phyloP scores from a whole-genome alignment of 1,284 basidiomycete species.

The Austroboletus rostrupii region DNA sequence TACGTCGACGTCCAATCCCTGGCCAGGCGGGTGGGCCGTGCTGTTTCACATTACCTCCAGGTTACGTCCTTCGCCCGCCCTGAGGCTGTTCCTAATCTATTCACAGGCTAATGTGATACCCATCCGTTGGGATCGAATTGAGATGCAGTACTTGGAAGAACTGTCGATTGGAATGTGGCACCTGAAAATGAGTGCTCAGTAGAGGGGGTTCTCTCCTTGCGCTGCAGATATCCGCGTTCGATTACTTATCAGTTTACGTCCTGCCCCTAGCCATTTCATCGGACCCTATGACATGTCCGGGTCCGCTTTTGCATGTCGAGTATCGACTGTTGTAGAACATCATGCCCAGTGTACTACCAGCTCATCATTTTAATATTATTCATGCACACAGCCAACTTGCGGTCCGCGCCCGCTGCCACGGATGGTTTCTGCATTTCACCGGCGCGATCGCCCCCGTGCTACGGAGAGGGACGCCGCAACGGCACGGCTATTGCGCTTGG shows the following conservation, averaged over 20 bases:
- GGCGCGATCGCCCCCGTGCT: too few species aligned
- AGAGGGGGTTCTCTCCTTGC: conserved; percentile 16
- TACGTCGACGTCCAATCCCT: conserved; percentile 63
- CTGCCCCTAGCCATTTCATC: conserved; percentile 5
- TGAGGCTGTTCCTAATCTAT: conserved; percentile 12
- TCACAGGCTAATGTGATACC: conserved; percentile 59
- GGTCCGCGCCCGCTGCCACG: not conserved
- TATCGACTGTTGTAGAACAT: conserved; percentile 19
- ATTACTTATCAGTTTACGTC: conserved; percentile 8
- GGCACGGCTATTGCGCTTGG: too few species aligned
- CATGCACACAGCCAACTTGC: conserved; percentile 8
- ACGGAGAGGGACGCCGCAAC: too few species aligned
- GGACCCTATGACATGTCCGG: conserved; percentile 13
- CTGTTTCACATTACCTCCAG: conserved; percentile 72
- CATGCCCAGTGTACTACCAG: conserved; percentile 22
- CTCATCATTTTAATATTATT: conserved; percentile 19
- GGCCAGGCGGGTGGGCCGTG: conserved; percentile 62
- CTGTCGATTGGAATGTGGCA: conserved; percentile 66
- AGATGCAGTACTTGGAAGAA: conserved; percentile 72
- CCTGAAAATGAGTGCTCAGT: conserved; percentile 43
- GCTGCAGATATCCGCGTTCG: not conserved
- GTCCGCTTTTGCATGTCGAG: conserved; percentile 4
- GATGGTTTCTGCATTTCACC: too few species aligned
- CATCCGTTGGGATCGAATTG: conserved; percentile 63
- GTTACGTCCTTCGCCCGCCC: conserved; percentile 33